Evolutionary conservation across 208 protist genomes (phyloP), one percentile per base, ranked within the genome.

Genomic region (Crithidia brevicula): DNA sequence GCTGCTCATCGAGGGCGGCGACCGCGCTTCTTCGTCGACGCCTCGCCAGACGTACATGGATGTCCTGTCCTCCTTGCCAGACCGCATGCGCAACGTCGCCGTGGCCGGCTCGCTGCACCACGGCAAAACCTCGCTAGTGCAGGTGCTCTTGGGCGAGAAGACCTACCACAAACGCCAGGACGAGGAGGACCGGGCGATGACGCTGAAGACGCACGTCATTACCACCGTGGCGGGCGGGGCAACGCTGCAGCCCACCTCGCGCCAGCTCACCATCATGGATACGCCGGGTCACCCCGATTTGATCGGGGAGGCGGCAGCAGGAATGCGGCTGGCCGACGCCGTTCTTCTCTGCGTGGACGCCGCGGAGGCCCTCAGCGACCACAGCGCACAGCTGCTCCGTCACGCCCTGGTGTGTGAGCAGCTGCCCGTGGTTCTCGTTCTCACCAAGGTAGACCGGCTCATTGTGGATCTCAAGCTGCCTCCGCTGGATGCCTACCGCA

Each of bases 391-490:
- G 40, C 46, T 98, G n/a, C 64, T 99, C 38, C 71, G 83, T 11
- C 88, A 95, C 31, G 86, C 91, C 4, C 52, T 98, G 0, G 60
- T 85, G 27, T 66, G 73, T 1, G 86, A 98, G 54, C 60, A 85
- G 22, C 43, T 99, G 11, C 83, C 95, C 4, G 63, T 99, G 16
- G 76, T 93, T 18, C 69, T 99, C 3, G 70, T 98, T 25, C 88
- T 99, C 52, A 99, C 97, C 66, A 99, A 99, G 73, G 57, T 99
- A 25, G 98, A 99, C 77, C 90, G 99, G 11, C 88, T 99, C 31
- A 96, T 99, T 9, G 74, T 99, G 4, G 99, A 99, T 71, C 79
- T 99, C 8, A 99, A 99, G 73, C 87, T 99, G n/a, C 98, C 99
- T 5, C 98, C 98, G 15, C 63, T 81, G 2, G 98, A 99, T 69